Base-by-base conservation (phyloP, 352 stramenopile species). In the Thalassiosira livingstoniorum region DNA sequence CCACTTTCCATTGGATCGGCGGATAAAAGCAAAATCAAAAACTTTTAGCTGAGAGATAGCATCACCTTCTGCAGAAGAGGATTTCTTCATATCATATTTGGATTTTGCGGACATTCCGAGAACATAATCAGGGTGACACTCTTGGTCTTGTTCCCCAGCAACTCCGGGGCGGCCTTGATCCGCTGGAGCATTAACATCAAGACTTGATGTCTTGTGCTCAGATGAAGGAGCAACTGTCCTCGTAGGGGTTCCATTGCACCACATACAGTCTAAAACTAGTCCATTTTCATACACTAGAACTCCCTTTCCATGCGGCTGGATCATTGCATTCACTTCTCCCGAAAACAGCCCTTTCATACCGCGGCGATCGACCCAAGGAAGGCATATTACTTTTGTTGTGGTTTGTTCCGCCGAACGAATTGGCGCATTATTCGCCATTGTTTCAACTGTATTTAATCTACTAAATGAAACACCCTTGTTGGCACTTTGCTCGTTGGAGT, bases 1-100 rank as follows among this genome's bases (percentile, higher is more conserved):
- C 72, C 72, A 80, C 62, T 72, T 39, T 11, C 51, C 31, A 42
- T 80, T 73, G 29, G 72, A 64, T 5, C 72, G 57, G 39, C 25
- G 29, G 13, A 80, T 53, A 29, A 80, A 80, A 13, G 72, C 72
- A 67, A 80, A 80, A 61, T 80, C 72, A 32, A 58, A 47, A 1
- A 66, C 27, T 23, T 80, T 61, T 23, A 80, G 42, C 4, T n/a
- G 47, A 1, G 54, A 53, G 2, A 58, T 62, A 60, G 32, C 27
- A 13, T 57, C 69, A 11, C 55, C 42, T 32, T 78, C 58, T 2
- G 10, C 15, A 32, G 60, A 60, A 27, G 43, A 27, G 15, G 43
- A 7, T 51, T 32, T 29, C n/a, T 60, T 45, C 69, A 78, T 78
- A 45, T 78, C n/a, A 39, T n/a, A 15, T 0, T 29, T 11, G 1